These are phyloP conservation scores for Fusarium praegraminearum DNA, from an alignment of 2,329 filamentous ascomycete genomes.

Conservation along the genomic window DNA sequence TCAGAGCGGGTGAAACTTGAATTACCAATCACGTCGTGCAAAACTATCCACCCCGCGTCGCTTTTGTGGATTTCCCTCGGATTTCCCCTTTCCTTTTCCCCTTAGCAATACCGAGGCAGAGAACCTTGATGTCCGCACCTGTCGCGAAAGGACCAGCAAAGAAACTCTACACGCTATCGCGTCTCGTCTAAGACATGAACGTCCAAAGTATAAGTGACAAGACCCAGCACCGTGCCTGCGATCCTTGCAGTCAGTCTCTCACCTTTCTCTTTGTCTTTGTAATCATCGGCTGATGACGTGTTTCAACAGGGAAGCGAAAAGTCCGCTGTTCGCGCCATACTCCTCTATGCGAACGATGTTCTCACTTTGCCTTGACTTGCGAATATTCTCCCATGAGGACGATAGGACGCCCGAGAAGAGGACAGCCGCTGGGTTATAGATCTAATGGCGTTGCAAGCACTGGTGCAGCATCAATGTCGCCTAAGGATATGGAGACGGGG, in stretches of 20 bases:
- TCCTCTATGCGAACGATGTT: conserved; percentile 33
- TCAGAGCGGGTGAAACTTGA: neutral
- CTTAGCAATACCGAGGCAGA: conserved; percentile 17
- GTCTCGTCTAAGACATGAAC: conserved; percentile 18
- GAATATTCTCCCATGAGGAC: conserved; percentile 33
- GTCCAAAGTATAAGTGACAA: conserved; percentile 31
- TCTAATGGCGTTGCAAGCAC: neutral
- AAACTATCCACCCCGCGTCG: conserved; percentile 14
- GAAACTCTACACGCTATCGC: neutral
- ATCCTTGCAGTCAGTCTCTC: conserved; percentile 25
- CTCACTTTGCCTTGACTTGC: conserved; percentile 31
- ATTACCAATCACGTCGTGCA: neutral
- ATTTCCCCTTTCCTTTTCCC: conserved; percentile 2
- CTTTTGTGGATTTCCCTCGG: neutral
- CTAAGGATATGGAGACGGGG: neutral
- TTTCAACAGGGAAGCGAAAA: conserved; percentile 30
- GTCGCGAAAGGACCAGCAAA: conserved; percentile 6
- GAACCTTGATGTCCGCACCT: conserved; percentile 33
- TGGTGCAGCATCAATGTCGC: neutral
- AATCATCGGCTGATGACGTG: conserved; percentile 14
- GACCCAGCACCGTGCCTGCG: conserved; percentile 33
- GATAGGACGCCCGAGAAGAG: conserved; percentile 9
- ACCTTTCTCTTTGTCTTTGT: neutral
- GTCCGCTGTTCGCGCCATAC: conserved; percentile 31
- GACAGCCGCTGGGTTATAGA: neutral